Conservation (phyloP, 495 filamentous ascomycete genomes). For the Chlorociboria aeruginascens region DNA sequence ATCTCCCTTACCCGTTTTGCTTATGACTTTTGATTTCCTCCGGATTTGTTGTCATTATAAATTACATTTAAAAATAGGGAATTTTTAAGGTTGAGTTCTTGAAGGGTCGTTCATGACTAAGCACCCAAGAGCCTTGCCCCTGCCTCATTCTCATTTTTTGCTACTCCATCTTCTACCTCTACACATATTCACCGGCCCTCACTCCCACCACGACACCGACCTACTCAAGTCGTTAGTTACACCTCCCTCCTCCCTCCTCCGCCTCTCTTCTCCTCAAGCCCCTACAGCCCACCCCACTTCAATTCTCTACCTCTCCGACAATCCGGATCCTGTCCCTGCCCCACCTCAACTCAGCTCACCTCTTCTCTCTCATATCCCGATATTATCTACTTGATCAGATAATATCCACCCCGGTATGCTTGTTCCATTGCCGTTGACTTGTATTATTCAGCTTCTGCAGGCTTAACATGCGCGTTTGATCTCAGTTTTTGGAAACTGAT, state of each 20-base stretch:
- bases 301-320: slow-evolving; percentile 4
- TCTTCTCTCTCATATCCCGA: neutral
- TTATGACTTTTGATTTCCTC: too few relatives aligned
- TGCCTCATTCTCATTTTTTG: too few relatives aligned
- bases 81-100: too few relatives aligned
- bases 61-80: too few relatives aligned
- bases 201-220: slow-evolving; percentile 14
- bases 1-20: too few relatives aligned
- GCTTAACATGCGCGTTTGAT: too few relatives aligned
- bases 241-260: slow-evolving; percentile 10
- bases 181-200: slow-evolving; percentile 1
- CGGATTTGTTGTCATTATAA: too few relatives aligned
- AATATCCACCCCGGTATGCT: neutral
- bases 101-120: too few relatives aligned
- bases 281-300: slow-evolving; percentile 17
- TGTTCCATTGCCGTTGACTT: neutral
- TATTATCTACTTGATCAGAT: neutral
- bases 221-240: neutral
- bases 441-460: too few relatives aligned
- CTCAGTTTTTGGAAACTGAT: too few relatives aligned
- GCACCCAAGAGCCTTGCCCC: too few relatives aligned
- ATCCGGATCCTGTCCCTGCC: slow-evolving; percentile 12
- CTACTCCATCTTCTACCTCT: slow-evolving; percentile 7
- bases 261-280: slow-evolving; percentile 7
- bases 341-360: neutral